Evolutionary conservation across 1,284 basidiomycete species (phyloP).

Genomic region (Cutaneotrichosporon dermatis): DNA sequence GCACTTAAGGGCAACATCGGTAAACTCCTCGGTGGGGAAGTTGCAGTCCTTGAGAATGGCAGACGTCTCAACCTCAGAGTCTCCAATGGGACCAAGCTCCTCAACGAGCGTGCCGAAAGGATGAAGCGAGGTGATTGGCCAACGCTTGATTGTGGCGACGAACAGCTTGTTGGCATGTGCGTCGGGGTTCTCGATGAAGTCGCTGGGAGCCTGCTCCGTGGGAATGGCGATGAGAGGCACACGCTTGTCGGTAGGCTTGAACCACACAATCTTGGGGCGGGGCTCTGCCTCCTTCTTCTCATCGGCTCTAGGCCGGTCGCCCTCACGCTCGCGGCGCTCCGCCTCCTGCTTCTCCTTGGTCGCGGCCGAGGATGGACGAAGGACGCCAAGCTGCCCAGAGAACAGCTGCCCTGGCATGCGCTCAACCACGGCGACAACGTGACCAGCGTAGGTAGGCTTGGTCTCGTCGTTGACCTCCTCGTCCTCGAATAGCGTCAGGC

Average conservation of each 20-base stretch:
- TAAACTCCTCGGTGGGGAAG: constrained; percentile 90
- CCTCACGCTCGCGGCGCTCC: constrained; percentile 91
- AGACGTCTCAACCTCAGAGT: constrained; percentile 95
- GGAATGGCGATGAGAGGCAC: constrained; percentile 98
- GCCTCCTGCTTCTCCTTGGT: constrained; percentile 99
- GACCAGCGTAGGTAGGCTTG: constrained; percentile 80
- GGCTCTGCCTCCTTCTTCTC: constrained; percentile 68
- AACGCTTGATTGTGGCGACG: constrained; percentile 96
- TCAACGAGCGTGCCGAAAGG: constrained; percentile 98
- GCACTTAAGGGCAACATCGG: constrained; percentile 90
- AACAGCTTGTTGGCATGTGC: constrained; percentile 86
- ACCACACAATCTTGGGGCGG: constrained; percentile 99
- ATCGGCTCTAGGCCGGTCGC: constrained; percentile 58
- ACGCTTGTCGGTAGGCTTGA: constrained; percentile 98
- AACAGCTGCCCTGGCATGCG: constrained; percentile 98
- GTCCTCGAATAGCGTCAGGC: constrained; percentile 91
- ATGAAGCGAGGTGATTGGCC: constrained; percentile 83
- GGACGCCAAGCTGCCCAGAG: constrained; percentile 89
- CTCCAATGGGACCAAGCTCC: constrained; percentile 96
- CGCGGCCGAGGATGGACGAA: constrained; percentile 93
- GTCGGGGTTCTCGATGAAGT: constrained; percentile 93
- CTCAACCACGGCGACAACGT: constrained; percentile 96
- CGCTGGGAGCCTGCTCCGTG: constrained; percentile 94
- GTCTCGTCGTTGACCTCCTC: constrained; percentile 97
- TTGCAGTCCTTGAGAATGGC: constrained; percentile 97